phyloP scores from a whole-genome alignment of 805 yeast species.

The Zygoascus biomembranicola region DNA sequence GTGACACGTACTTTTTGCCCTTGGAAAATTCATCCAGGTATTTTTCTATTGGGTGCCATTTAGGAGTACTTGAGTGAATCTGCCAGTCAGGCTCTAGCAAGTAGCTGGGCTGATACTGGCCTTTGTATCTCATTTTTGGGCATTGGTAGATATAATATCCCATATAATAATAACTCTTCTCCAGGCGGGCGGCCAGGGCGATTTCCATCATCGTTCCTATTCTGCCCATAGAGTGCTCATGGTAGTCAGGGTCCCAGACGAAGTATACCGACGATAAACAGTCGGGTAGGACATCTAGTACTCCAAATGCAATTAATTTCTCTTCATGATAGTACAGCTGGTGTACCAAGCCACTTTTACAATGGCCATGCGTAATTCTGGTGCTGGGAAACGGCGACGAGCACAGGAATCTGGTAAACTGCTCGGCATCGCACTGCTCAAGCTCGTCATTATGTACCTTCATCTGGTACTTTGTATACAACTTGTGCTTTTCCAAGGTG shows the following conservation, averaged over 20 bases:
- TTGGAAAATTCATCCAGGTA: constrained; percentile 3
- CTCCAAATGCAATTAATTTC: constrained; percentile 63
- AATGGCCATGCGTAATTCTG: neutral
- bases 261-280: constrained; percentile 73
- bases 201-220: constrained; percentile 68
- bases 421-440: constrained; percentile 34
- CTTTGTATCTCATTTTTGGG: constrained; percentile 74
- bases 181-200: constrained; percentile 40
- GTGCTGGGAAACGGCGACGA: constrained; percentile 45
- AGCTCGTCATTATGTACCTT: constrained; percentile 56
- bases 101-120: constrained; percentile 39
- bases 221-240: constrained; percentile 65
- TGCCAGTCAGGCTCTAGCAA: constrained; percentile 26
- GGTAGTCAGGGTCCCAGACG: constrained; percentile 78
- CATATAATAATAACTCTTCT: constrained; percentile 55
- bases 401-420: constrained; percentile 64
- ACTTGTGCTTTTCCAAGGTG: constrained; percentile 49
- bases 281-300: constrained; percentile 66
- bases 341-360: constrained; percentile 34
- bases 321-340: constrained; percentile 65
- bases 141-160: constrained; percentile 80
- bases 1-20: neutral
- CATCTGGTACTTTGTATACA: constrained; percentile 54
- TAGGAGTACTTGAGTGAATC: neutral
- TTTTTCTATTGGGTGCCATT: constrained; percentile 11